Percentiles rank a stretch among this genome's conserved stretches.
These are phyloP conservation scores for Rhizopogon vesiculosus DNA, from an alignment of 768 basidiomycete species.

Conservation along the genomic window DNA sequence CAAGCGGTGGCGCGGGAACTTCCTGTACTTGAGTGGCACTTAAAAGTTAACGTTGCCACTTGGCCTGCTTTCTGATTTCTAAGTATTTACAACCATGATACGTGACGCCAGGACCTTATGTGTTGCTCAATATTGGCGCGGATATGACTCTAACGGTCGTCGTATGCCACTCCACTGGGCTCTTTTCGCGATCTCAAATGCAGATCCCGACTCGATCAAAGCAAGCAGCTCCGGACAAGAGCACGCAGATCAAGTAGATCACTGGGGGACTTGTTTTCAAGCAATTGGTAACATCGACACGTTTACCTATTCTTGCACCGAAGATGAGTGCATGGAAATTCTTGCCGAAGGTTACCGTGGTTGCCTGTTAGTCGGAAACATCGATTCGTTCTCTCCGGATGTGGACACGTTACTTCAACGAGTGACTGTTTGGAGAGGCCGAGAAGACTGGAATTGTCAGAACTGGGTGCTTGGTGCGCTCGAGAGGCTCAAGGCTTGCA, in stretches of 20 bases:
- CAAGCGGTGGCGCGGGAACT: slow-evolving; percentile 27
- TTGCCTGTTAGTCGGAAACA: slow-evolving; percentile 20
- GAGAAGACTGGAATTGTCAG: slow-evolving; percentile 28
- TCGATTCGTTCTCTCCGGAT: slow-evolving; percentile 13
- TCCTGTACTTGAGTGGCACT: neutral
- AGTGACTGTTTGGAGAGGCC: slow-evolving; percentile 18
- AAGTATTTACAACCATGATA: slow-evolving; percentile 10
- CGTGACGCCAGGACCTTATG: slow-evolving; percentile 16
- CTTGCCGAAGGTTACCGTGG: slow-evolving; percentile 23
- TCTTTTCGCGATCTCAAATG: slow-evolving; percentile 22
- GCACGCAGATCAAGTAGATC: slow-evolving; percentile 18
- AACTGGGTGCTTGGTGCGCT: slow-evolving; percentile 23
- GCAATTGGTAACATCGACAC: slow-evolving; percentile 25
- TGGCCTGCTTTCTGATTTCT: slow-evolving; percentile 4
- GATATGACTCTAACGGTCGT: slow-evolving; percentile 15
- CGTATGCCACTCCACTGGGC: slow-evolving; percentile 25
- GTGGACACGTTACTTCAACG: slow-evolving; percentile 17
- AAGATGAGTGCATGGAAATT: slow-evolving; percentile 27
- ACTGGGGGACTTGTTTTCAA: slow-evolving; percentile 27
- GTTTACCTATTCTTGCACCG: slow-evolving; percentile 19
- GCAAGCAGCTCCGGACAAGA: slow-evolving; percentile 18
- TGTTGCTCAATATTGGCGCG: slow-evolving; percentile 27
- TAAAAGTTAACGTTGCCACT: neutral
- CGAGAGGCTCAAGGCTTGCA: slow-evolving; percentile 16
- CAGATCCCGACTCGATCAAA: slow-evolving; percentile 15